Conservation (phyloP, 345 rosid genomes). For the Acer negundo region DNA sequence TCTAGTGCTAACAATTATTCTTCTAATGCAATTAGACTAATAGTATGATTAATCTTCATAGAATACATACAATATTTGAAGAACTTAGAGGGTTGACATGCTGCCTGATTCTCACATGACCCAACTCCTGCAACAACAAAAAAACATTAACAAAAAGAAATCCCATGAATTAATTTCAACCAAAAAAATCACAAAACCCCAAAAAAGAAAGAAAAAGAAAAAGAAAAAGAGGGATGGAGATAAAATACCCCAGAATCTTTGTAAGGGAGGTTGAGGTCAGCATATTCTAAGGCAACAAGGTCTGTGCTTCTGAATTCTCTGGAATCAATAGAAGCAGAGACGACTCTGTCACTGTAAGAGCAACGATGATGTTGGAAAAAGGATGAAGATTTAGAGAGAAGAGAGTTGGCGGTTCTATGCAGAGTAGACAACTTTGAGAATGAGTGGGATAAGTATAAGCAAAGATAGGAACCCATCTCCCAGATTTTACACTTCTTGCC, state of each 20-base stretch:
- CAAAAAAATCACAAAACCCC: too few species aligned
- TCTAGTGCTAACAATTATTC: too few species aligned
- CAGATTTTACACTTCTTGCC: neutral
- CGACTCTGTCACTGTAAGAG: constrained; percentile 6
- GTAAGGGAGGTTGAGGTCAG: constrained; percentile 70
- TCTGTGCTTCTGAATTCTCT: constrained; percentile 49
- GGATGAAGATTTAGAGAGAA: constrained; percentile 1
- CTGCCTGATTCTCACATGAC: constrained; percentile 82
- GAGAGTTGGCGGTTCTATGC: constrained; percentile 3
- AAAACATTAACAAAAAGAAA: constrained; percentile 5
- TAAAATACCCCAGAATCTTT: constrained; percentile 54
- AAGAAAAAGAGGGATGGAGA: neutral
- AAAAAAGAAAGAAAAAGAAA: neutral
- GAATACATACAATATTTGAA: constrained; percentile 64
- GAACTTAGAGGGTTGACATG: constrained; percentile 94
- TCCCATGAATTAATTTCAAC: neutral
- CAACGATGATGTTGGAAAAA: constrained; percentile 14
- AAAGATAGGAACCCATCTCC: neutral
- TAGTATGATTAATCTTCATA: neutral
- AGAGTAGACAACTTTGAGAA: neutral
- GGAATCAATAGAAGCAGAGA: constrained; percentile 20
- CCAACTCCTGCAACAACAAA: constrained; percentile 59
- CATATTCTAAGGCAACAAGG: constrained; percentile 75
- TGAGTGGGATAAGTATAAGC: neutral
- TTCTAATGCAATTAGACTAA: neutral